Base-by-base conservation (phyloP, 2,329 filamentous ascomycete genomes). In the Aciculosporium take region DNA sequence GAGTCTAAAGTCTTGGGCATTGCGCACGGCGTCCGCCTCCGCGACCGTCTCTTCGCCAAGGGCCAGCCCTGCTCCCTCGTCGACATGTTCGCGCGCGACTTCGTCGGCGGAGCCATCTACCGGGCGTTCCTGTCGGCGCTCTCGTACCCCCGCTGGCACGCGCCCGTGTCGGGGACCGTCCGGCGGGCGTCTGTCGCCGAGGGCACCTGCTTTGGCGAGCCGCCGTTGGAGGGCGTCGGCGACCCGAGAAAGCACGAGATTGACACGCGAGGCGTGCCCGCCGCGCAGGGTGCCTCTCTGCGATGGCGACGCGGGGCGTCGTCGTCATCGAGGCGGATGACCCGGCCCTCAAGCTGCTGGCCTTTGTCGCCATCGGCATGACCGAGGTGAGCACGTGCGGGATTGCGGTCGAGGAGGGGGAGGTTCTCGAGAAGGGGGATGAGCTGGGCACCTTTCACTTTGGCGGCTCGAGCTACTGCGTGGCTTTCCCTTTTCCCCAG, bases 391-490 rank as follows among this genome's bases (percentile, higher is more conserved):
- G 72, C 44, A 78, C 79, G 0, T 85, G 81, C 51, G 79, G 85
- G 39, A 76, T 84, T 37, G 81, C 74, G 0, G 79, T 84, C 9
- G 67, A 67, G 49, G 72, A 78, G 52, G 81, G 79, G 0, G 69
- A 85, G 54, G 67, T 69, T 40, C 53, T 87, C 13, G 65, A 65
- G 40, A 86, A 85, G 65, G 83, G 83, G 1, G 72, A 85, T 4
- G 63, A 85, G 61, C 65, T 78, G 30, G 82, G 82, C 32, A 85
- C 84, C 80, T 87, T 87, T 59, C 82, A 87, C 53, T 86, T 80
- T 54, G 82, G 82, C n/a, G 82, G 83, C 0, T 79, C 72, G 6
- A 76, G 75, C 1, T 76, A 84, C 53, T 83, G 78, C 50, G 53
- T 86, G 49, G 53, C 86, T 3, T 85, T 86, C 60, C 60, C 72